Percentiles rank a stretch among this genome's conserved stretches.
phyloP scores from a whole-genome alignment of 2,329 filamentous ascomycete species.

The Aspergillus candidus region DNA sequence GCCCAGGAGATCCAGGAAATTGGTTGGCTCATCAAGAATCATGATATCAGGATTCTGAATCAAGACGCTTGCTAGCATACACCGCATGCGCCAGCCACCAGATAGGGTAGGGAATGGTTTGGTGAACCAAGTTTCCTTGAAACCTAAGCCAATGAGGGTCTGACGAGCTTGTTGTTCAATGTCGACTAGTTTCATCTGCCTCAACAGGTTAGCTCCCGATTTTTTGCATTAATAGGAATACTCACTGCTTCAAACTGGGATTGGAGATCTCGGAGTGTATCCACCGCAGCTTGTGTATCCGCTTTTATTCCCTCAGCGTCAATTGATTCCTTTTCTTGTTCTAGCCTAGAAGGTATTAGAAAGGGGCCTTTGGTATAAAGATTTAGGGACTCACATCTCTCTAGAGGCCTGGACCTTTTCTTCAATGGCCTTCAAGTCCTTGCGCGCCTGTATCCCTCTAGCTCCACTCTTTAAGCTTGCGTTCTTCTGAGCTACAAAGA shows the following conservation, averaged over 20 bases:
- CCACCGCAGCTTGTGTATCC: slow-evolving; percentile 64
- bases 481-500: too few species aligned
- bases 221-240: neutral
- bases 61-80: slow-evolving; percentile 58
- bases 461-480: too few species aligned
- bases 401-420: too few species aligned
- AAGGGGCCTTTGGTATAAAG: too few species aligned
- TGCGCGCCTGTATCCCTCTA: too few species aligned
- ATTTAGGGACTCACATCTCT: too few species aligned
- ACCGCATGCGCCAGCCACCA: slow-evolving; percentile 71
- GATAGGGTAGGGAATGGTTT: slow-evolving; percentile 62
- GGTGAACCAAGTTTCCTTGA: slow-evolving; percentile 56
- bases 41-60: slow-evolving; percentile 70
- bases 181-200: slow-evolving; percentile 50
- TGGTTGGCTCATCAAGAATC: slow-evolving; percentile 81
- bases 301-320: slow-evolving; percentile 51
- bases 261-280: slow-evolving; percentile 64
- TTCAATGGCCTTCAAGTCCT: too few species aligned
- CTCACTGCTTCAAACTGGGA: slow-evolving; percentile 58
- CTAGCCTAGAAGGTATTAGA: slow-evolving; percentile 24
- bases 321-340: slow-evolving; percentile 53
- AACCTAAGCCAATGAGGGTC: slow-evolving; percentile 65
- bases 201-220: neutral
- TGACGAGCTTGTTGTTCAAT: slow-evolving; percentile 61
- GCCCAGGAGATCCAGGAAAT: slow-evolving; percentile 74